Base-by-base conservation (phyloP, 2,329 filamentous ascomycete genomes). In the Fusarium sp. region DNA sequence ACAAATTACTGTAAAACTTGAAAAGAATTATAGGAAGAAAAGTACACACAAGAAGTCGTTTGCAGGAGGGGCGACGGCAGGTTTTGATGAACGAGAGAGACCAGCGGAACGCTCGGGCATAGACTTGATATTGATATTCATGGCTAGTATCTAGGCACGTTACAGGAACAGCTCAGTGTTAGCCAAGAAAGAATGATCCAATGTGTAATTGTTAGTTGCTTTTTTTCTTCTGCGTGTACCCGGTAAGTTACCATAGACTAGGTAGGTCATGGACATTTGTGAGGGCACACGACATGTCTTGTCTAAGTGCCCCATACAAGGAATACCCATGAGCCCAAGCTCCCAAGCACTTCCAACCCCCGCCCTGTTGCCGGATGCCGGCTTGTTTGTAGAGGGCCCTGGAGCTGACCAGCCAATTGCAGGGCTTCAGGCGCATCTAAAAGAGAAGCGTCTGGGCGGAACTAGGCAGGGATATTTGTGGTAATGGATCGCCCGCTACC, bases 211-310 rank as follows among this genome's bases (percentile, higher is more conserved):
- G 49, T n/a, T 53, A 53, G 49, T n/a, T 41, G n/a, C 48, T 40
- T 53, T 53, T 29, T 27, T 29, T 27, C 32, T 42, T 42, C 55
- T 55, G 61, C 25, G 18, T 34, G 61, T 66, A 61, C 47, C 55
- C 55, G 47, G 48, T 41, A 37, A 22, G 13, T 22, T 24, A 37
- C 34, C n/a, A 37, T 37, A 37, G 34, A n/a, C 34, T 37, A 37
- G 12, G 49, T 55, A 37, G 12, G 49, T 55, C 47, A 55, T 61
- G 37, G 55, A 55, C 56, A 55, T 40, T 48, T 42, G 18, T 41
- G 48, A 63, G 32, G 46, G 65, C 63, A 67, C 65, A 67, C 63
- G 61, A 66, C 63, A 66, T 66, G 48, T 61, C 44, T 67, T 66
- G 44, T 57, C 48, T 66, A 67, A 66, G 63, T 66, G 42, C 18